Evolutionary conservation across 371 early-diverging fungal genomes (phyloP), one percentile per base, ranked within the genome.

Genomic region (Actinomortierella ambigua): DNA sequence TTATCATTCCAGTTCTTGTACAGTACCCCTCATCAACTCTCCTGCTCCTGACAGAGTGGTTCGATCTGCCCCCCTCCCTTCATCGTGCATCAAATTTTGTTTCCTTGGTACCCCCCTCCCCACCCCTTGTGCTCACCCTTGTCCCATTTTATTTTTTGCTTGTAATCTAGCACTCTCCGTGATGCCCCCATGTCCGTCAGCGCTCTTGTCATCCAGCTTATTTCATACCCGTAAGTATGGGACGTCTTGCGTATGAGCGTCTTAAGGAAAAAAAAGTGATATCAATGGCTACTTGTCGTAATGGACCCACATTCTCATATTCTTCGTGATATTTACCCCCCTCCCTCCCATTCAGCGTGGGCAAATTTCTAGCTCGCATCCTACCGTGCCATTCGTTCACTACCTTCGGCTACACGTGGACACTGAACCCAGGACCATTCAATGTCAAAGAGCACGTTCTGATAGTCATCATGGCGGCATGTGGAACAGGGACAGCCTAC

Each of bases 371-470:
- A 70, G 86, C 83, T 13, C 59, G 78, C 34, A 57, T 80, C n/a
- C 56, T 90, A 29, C 89, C 89, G 15, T 54, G 76, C 85, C 90
- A 75, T 86, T 87, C 51, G 83, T 85, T 11, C 73, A 88, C 24
- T 80, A 85, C 44, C 75, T 82, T 55, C 76, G 86, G 50, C 71
- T 84, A 64, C 76, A 81, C 1, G 68, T 80, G 29, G 59, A 78
- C 53, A 59, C 78, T 89, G 47, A 92, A 92, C 58, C 91, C 93
- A 1, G 91, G 91, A 1, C 87, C 87, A 1, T 92, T 92, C 76
- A 84, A 83, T 62, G 79, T 88, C 64, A 92, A 92, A 69, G 93
- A 92, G 71, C 91, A 91, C 52, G 88, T 82, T 8, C 75, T 92
- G 39, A 80, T 90, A n/a, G 68, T 68, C 3, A 57, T 81, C 80